phyloP scores from a whole-genome alignment of 2,329 filamentous ascomycete species.

The Nothophoma quercina region DNA sequence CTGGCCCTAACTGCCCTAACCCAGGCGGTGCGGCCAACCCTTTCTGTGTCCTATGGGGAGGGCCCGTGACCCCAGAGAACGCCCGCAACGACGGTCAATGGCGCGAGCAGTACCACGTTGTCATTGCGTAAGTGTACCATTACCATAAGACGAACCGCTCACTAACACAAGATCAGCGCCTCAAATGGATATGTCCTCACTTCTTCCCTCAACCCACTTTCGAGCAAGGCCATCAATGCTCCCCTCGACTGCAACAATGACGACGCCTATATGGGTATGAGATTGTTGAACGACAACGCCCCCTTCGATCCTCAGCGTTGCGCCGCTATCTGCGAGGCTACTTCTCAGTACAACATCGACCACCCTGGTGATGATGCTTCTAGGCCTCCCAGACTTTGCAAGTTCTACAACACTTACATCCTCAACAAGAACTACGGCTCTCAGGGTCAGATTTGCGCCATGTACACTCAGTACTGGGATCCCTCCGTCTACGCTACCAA shows the following conservation, averaged over 20 bases:
- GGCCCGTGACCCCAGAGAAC: neutral
- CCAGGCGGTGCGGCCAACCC: neutral
- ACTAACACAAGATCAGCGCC: neutral
- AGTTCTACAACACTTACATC: conserved; percentile 46
- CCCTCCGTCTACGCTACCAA: neutral
- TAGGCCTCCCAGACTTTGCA: conserved; percentile 26
- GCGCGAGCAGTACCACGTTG: conserved; percentile 8
- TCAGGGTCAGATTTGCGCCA: conserved; percentile 39
- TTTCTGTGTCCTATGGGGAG: neutral
- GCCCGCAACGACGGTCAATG: conserved; percentile 1
- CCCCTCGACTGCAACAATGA: conserved; percentile 8
- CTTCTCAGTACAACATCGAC: conserved; percentile 1
- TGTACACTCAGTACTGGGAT: conserved; percentile 25
- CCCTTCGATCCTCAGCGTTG: conserved; percentile 1
- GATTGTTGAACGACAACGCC: neutral
- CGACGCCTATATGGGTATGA: conserved; percentile 7
- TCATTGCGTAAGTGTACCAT: neutral
- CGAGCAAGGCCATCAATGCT: conserved; percentile 5
- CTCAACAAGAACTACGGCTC: conserved; percentile 36
- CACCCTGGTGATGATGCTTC: neutral
- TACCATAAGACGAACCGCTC: neutral
- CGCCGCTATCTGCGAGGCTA: conserved; percentile 3
- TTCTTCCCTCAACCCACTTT: neutral
- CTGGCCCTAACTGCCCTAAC: neutral
- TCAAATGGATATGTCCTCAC: conserved; percentile 3